These are phyloP conservation scores for Termitomyces sp. DNA, from an alignment of 768 basidiomycete species.

Conservation along the genomic window DNA sequence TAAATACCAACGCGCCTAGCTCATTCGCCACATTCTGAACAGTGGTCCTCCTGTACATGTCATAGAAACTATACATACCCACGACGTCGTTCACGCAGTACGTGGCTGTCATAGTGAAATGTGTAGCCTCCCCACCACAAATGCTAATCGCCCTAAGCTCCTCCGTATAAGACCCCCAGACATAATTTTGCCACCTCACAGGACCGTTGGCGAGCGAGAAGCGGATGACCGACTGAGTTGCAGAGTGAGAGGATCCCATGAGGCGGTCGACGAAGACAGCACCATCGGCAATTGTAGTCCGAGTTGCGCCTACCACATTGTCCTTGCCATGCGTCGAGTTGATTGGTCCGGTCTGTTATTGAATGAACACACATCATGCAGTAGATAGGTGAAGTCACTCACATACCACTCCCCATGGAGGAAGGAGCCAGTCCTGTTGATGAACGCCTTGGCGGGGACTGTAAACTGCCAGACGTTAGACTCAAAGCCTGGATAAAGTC, in stretches of 20 bases:
- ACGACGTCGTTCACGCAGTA: background rate
- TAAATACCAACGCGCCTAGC: slow-evolving; percentile 1
- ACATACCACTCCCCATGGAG: slow-evolving; percentile 10
- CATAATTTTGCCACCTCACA: no score
- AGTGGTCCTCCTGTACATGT: background rate
- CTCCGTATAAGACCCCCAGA: slow-evolving; percentile 1
- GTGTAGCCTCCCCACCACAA: background rate
- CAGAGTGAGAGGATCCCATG: background rate
- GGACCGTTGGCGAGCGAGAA: background rate
- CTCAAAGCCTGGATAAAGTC: background rate
- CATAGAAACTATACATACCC: background rate
- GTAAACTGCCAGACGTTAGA: slow-evolving; percentile 1
- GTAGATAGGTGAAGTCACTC: background rate
- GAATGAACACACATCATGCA: no score
- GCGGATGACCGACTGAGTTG: background rate
- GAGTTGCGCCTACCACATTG: slow-evolving; percentile 7
- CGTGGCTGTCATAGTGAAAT: background rate
- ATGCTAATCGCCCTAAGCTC: no score
- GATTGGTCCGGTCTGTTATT: slow-evolving; percentile 6
- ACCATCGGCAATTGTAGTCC: background rate
- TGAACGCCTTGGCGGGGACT: background rate
- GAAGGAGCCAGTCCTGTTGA: slow-evolving; percentile 4
- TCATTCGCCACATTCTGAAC: slow-evolving; percentile 1
- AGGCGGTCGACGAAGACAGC: slow-evolving; percentile 3
- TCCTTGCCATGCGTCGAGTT: slow-evolving; percentile 7